Percentiles rank a stretch among this genome's conserved stretches.
Conservation (phyloP, 176 grass and related monocot species). For the Bonia amplexicaulis region DNA sequence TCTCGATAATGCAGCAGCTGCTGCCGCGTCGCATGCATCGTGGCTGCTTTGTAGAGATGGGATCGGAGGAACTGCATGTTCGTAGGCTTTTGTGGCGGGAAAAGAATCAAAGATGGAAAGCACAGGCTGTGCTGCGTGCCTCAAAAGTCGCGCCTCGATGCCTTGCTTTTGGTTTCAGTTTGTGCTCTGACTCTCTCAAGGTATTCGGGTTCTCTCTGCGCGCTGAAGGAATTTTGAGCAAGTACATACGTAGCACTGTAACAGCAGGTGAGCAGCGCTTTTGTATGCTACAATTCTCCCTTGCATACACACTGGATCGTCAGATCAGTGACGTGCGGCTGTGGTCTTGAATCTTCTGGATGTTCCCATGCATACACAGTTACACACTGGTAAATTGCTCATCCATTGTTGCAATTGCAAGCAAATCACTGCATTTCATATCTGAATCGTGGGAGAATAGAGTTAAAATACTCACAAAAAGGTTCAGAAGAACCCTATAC, state of each 20-base stretch:
- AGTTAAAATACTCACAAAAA: neutral
- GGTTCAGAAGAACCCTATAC: too few relatives aligned
- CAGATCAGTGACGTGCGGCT: neutral
- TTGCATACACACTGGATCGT: neutral
- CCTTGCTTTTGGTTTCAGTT: slow-evolving; percentile 26
- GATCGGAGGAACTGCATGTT: neutral
- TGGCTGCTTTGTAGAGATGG: slow-evolving; percentile 23
- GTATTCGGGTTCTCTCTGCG: slow-evolving; percentile 20
- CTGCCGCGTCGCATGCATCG: neutral
- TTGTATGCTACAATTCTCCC: neutral
- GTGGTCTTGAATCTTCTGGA: neutral
- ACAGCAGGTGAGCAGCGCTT: neutral
- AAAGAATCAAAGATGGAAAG: slow-evolving; percentile 36
- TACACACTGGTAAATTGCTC: neutral
- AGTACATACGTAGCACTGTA: neutral
- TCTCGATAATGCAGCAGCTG: neutral
- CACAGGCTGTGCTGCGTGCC: neutral
- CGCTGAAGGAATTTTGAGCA: slow-evolving; percentile 28
- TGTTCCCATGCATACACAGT: neutral
- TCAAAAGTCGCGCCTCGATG: slow-evolving; percentile 14
- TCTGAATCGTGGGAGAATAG: neutral
- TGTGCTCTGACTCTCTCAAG: slow-evolving; percentile 2
- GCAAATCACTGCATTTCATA: neutral
- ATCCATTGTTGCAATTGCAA: neutral
- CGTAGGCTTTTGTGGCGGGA: slow-evolving; percentile 43